phyloP scores from a whole-genome alignment of 164 flowering plant genomes.

The Brasenia schreberi region DNA sequence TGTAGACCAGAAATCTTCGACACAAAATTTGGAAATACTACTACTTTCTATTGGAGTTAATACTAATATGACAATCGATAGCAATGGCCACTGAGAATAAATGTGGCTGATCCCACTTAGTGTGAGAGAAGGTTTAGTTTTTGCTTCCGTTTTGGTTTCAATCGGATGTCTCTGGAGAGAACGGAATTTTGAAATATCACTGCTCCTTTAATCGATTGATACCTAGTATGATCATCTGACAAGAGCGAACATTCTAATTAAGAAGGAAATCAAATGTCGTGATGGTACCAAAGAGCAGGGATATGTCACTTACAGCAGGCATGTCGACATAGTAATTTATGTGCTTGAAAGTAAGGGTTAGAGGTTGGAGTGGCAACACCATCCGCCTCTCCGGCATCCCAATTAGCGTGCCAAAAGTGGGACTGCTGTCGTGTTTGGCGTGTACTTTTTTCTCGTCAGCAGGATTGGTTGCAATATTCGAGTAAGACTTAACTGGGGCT shows the following conservation, averaged over 20 bases:
- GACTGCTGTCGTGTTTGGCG: background rate
- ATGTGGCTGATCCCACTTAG: no score
- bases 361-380: constrained; percentile 61
- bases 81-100: no score
- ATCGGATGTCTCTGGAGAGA: background rate
- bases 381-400: constrained; percentile 24
- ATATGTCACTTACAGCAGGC: constrained; percentile 51
- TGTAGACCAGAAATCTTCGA: no score
- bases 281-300: background rate
- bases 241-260: no score
- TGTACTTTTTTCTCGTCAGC: background rate
- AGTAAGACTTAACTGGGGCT: constrained; percentile 4
- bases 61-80: no score
- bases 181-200: background rate
- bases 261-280: no score
- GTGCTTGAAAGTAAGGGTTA: constrained; percentile 66
- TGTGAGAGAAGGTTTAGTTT: no score
- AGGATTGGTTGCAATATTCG: background rate
- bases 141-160: no score
- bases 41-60: no score
- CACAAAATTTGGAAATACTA: no score
- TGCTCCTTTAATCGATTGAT: no score
- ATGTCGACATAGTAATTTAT: constrained; percentile 80
- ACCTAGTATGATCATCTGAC: no score
- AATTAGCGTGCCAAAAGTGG: background rate